phyloP scores from a whole-genome alignment of 805 yeast species.

The Yarrowia hollandica region DNA sequence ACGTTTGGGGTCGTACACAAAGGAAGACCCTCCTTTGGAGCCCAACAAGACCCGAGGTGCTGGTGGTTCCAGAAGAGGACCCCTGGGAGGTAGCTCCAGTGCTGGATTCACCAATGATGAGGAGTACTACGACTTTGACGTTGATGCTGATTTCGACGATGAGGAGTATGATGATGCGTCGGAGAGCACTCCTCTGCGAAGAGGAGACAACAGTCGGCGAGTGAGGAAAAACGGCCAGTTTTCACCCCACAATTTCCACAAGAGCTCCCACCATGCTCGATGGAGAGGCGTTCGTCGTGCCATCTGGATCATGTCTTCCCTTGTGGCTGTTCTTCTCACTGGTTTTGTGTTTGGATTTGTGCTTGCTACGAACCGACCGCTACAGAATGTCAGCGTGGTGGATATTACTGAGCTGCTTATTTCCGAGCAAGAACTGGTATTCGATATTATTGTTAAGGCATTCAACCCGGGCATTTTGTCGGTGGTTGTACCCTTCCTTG shows the following conservation, averaged over 20 bases:
- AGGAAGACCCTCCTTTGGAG: slow-evolving; percentile 19
- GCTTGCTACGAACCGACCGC: slow-evolving; percentile 81
- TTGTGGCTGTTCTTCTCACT: slow-evolving; percentile 41
- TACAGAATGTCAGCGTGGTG: slow-evolving; percentile 62
- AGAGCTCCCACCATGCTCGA: slow-evolving; percentile 30
- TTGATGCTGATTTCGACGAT: slow-evolving; percentile 50
- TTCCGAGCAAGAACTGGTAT: slow-evolving; percentile 79
- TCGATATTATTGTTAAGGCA: slow-evolving; percentile 74
- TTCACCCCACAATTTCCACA: slow-evolving; percentile 52
- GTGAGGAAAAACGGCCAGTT: slow-evolving; percentile 38
- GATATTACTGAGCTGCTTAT: slow-evolving; percentile 71
- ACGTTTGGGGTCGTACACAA: slow-evolving; percentile 12
- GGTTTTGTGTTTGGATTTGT: slow-evolving; percentile 85
- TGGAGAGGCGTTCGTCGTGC: slow-evolving; percentile 38
- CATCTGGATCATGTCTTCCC: slow-evolving; percentile 40
- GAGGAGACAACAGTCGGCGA: slow-evolving; percentile 34
- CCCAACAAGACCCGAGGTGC: slow-evolving; percentile 1
- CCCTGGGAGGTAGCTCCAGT: slow-evolving; percentile 2
- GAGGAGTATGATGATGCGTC: slow-evolving; percentile 38
- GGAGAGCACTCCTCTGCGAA: slow-evolving; percentile 42
- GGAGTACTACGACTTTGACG: slow-evolving; percentile 44
- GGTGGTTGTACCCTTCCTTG: slow-evolving; percentile 61
- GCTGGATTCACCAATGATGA: slow-evolving; percentile 37
- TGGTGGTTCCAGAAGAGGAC: slow-evolving; percentile 10
- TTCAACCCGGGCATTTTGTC: slow-evolving; percentile 85